A percentile compares a stretch with the other conserved stretches of the same genome.
These are phyloP conservation scores for Schizophyllum amplum DNA, from an alignment of 1,284 basidiomycete species.

Conservation along the genomic window DNA sequence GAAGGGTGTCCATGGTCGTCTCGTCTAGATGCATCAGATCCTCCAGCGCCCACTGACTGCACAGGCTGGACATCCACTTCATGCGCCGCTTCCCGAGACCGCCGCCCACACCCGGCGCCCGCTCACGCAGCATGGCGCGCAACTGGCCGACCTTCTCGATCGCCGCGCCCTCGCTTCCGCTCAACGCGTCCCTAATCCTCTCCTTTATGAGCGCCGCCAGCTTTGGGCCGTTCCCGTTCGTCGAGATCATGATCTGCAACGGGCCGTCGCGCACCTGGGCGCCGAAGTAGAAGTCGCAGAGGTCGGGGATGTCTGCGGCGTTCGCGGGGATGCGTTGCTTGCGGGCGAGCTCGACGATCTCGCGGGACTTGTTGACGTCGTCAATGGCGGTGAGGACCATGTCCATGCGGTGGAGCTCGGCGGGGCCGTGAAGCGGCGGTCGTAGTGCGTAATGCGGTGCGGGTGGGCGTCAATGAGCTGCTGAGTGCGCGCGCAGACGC, in stretches of 20 bases:
- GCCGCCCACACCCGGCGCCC: conserved; percentile 74
- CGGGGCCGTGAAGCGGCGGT: conserved; percentile 57
- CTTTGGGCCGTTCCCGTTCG: conserved; percentile 90
- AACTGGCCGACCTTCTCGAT: conserved; percentile 77
- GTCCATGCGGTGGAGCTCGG: conserved; percentile 61
- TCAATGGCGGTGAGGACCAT: conserved; percentile 96
- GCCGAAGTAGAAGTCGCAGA: conserved; percentile 98
- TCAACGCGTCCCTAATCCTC: conserved; percentile 63
- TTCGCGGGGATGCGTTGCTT: conserved; percentile 79
- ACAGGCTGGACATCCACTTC: conserved; percentile 92
- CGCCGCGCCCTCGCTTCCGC: conserved; percentile 69
- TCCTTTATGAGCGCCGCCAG: conserved; percentile 80
- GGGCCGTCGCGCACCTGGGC: conserved; percentile 88
- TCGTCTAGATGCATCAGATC: conserved; percentile 67
- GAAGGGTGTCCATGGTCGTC: conserved; percentile 44
- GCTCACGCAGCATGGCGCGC: conserved; percentile 57
- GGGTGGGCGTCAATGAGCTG: conserved; percentile 40
- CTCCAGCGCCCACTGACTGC: conserved; percentile 78
- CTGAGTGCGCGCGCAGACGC: conserved; percentile 55
- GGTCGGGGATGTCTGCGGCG: conserved; percentile 91
- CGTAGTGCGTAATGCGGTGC: conserved; percentile 61
- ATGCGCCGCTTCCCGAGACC: conserved; percentile 70
- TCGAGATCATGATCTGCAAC: conserved; percentile 93
- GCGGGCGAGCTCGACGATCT: conserved; percentile 70
- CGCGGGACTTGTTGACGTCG: conserved; percentile 64